A percentile compares a stretch with the other conserved stretches of the same genome.
phyloP scores from a whole-genome alignment of 768 basidiomycete species.

The Tulasnella calospora region DNA sequence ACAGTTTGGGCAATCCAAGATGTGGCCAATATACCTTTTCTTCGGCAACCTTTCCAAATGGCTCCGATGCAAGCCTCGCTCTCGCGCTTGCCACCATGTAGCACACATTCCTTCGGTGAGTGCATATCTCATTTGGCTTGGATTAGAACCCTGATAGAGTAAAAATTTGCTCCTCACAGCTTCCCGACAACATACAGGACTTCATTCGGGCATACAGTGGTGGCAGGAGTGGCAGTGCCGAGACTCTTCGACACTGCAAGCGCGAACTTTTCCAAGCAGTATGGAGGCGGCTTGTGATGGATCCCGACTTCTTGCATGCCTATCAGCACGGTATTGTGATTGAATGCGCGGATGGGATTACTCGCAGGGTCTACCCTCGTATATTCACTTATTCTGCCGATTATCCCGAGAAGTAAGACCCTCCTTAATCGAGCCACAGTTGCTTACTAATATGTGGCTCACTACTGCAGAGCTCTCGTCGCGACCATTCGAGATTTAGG shows the following conservation, averaged over 20 bases:
- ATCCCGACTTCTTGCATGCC: constrained; percentile 22
- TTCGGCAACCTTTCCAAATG: constrained; percentile 24
- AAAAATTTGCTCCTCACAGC: constrained; percentile 3
- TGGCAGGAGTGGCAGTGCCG: background rate
- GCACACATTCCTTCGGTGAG: constrained; percentile 22
- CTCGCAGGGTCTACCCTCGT: constrained; percentile 30
- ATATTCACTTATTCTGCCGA: constrained; percentile 39
- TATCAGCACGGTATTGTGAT: constrained; percentile 26
- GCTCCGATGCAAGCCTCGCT: background rate
- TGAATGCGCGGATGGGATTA: constrained; percentile 17
- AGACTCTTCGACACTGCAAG: constrained; percentile 3
- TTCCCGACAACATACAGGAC: constrained; percentile 21
- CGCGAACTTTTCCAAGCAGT: constrained; percentile 26
- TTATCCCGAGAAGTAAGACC: constrained; percentile 40
- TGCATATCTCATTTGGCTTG: background rate
- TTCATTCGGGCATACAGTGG: background rate
- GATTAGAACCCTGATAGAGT: background rate
- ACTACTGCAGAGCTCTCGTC: background rate
- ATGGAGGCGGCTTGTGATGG: constrained; percentile 16
- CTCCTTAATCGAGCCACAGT: background rate
- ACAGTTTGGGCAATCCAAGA: constrained; percentile 24
- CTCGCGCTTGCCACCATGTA: background rate
- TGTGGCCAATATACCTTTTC: constrained; percentile 26
- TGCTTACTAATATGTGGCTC: background rate
- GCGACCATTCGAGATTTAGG: constrained; percentile 21